These are phyloP conservation scores for Rachicladosporium sp. DNA, from an alignment of 2,329 filamentous ascomycete genomes.

Conservation along the genomic window DNA sequence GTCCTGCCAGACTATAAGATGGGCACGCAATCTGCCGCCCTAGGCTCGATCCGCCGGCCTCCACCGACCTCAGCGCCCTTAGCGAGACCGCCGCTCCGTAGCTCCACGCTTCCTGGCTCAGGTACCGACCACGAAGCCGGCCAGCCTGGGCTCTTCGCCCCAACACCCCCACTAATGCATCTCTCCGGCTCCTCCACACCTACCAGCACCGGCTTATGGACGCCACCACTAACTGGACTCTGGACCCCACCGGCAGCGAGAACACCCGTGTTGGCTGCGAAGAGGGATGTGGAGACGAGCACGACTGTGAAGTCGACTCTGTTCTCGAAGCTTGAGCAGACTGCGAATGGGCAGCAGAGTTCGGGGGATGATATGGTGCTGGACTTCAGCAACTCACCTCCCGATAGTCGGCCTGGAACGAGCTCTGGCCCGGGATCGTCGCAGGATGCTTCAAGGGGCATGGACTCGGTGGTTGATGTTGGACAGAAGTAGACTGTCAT, in stretches of 20 bases:
- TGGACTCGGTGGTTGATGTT: too few relatives aligned
- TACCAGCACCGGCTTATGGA: conserved; percentile 8
- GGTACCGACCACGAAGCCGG: conserved; percentile 1
- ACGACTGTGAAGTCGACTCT: conserved; percentile 3
- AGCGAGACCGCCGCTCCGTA: conserved; percentile 9
- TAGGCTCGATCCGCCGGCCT: conserved; percentile 30
- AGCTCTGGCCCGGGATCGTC: neutral
- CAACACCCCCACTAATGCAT: too few relatives aligned
- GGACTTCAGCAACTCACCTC: conserved; percentile 22
- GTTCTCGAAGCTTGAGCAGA: conserved; percentile 2
- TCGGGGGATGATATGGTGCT: conserved; percentile 24
- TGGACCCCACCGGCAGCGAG: conserved; percentile 24
- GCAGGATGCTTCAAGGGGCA: too few relatives aligned
- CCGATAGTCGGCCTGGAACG: conserved; percentile 10
- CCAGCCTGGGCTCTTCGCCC: too few relatives aligned
- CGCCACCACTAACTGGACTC: conserved; percentile 16
- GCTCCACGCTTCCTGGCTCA: conserved; percentile 2
- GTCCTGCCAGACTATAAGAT: neutral
- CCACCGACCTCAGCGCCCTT: conserved; percentile 14
- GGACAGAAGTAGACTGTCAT: too few relatives aligned
- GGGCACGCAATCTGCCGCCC: conserved; percentile 9
- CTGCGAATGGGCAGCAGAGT: conserved; percentile 5
- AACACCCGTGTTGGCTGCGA: conserved; percentile 4
- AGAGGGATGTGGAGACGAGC: conserved; percentile 12
- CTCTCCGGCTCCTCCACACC: conserved; percentile 11